Evolutionary conservation across 345 rosid species (phyloP).

Genomic region (Gossypium ekmanianum): DNA sequence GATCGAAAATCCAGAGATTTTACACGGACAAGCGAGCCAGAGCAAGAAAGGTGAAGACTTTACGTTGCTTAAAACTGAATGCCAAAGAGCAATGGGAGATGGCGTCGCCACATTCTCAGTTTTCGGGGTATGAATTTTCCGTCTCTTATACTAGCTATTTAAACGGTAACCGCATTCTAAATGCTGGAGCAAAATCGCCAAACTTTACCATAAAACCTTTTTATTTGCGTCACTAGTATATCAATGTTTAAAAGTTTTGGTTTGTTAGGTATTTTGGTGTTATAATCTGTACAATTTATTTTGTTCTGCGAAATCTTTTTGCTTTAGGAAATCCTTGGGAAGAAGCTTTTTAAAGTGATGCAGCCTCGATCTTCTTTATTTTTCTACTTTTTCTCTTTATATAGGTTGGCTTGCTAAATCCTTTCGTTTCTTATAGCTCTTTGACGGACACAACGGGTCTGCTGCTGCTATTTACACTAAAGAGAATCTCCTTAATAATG

Average conservation of each 20-base stretch:
- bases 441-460: slow-evolving; percentile 98
- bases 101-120: slow-evolving; percentile 75
- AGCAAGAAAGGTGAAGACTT: slow-evolving; percentile 99
- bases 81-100: slow-evolving; percentile 77
- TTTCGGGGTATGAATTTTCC: slow-evolving; percentile 57
- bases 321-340: neutral
- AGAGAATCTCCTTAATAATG: slow-evolving; percentile 83
- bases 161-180: neutral
- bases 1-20: slow-evolving; percentile 70
- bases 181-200: neutral
- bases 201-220: neutral
- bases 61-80: slow-evolving; percentile 68
- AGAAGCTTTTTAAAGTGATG: neutral
- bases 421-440: slow-evolving; percentile 51
- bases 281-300: neutral
- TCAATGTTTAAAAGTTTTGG: neutral
- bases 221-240: neutral
- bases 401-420: slow-evolving; percentile 10
- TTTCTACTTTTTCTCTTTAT: neutral
- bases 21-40: slow-evolving; percentile 75
- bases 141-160: neutral
- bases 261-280: neutral
- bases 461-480: slow-evolving; percentile 93
- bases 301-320: neutral
- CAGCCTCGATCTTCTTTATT: neutral